Evolutionary conservation across 2,329 filamentous ascomycete genomes (phyloP).

Genomic region (Fonsecaea nubica): DNA sequence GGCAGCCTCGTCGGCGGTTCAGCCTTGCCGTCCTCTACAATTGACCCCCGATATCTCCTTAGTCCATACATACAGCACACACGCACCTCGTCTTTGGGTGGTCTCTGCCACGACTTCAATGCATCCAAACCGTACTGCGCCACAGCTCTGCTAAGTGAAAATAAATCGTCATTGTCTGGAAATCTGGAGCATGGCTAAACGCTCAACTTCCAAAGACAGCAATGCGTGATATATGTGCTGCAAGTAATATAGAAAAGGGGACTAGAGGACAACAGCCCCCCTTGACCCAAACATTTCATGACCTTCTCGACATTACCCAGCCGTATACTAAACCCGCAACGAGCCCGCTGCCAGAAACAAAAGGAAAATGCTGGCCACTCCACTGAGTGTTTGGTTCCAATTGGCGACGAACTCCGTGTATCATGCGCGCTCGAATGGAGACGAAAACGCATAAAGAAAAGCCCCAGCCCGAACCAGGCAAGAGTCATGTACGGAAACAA

Average conservation of each 20-base stretch:
- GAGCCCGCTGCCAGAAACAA: conserved; percentile 3
- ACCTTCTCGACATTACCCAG: conserved; percentile 4
- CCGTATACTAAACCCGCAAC: background rate
- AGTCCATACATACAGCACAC: too few species aligned
- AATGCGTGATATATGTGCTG: conserved; percentile 18
- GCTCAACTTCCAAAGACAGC: conserved; percentile 4
- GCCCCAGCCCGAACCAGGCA: background rate
- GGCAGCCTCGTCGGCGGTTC: conserved; percentile 1
- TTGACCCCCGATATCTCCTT: background rate
- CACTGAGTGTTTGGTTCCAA: conserved; percentile 8
- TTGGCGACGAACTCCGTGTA: conserved; percentile 20
- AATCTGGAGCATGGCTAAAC: conserved; percentile 17
- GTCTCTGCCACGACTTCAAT: background rate
- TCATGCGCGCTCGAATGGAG: conserved; percentile 17
- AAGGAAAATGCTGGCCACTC: background rate
- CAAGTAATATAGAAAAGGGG: conserved; percentile 7
- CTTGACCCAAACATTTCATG: background rate
- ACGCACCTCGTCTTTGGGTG: too few species aligned
- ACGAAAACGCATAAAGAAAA: background rate
- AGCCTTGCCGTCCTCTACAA: conserved; percentile 8
- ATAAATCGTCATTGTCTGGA: conserved; percentile 13
- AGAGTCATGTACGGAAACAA: background rate
- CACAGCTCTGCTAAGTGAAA: background rate
- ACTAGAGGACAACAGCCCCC: background rate
- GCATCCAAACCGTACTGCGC: background rate